These are phyloP conservation scores for Centaurea solstitialis DNA, from an alignment of 129 eudicot genomes.

Conservation along the genomic window DNA sequence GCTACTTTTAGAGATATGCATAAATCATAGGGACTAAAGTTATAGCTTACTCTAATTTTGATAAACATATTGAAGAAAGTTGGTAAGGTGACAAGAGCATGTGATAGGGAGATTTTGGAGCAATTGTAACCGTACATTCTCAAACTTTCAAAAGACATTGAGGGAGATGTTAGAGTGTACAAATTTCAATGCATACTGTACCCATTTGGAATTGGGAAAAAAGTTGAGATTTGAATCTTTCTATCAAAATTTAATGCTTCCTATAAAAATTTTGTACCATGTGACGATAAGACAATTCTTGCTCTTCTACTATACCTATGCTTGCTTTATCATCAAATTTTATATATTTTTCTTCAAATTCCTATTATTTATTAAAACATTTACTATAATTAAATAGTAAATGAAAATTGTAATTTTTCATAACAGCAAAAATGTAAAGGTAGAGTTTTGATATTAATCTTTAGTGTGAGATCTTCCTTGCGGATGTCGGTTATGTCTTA, in stretches of 20 bases:
- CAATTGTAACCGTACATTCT: neutral
- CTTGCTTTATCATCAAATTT: too few relatives aligned
- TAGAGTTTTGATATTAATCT: too few relatives aligned
- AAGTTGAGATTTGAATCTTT: neutral
- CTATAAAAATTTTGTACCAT: conserved; percentile 20
- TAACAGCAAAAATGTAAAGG: too few relatives aligned
- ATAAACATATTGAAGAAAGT: neutral
- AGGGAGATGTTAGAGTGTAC: neutral
- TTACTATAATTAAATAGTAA: too few relatives aligned
- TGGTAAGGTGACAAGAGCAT: neutral
- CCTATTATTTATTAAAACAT: neutral
- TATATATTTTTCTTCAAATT: neutral
- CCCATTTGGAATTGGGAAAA: neutral
- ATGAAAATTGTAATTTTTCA: too few relatives aligned
- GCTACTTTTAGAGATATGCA: too few relatives aligned
- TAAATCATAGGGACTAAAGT: too few relatives aligned
- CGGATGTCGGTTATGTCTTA: too few relatives aligned
- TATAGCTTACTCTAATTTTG: too few relatives aligned
- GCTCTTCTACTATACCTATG: neutral
- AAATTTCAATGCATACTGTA: neutral
- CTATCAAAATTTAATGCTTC: neutral
- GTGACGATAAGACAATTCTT: conserved; percentile 30
- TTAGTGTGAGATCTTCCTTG: too few relatives aligned
- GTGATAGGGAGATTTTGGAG: neutral
- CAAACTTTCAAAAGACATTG: neutral